phyloP scores from a whole-genome alignment of 306 rosid species.

The Gynostemma pentaphyllum region DNA sequence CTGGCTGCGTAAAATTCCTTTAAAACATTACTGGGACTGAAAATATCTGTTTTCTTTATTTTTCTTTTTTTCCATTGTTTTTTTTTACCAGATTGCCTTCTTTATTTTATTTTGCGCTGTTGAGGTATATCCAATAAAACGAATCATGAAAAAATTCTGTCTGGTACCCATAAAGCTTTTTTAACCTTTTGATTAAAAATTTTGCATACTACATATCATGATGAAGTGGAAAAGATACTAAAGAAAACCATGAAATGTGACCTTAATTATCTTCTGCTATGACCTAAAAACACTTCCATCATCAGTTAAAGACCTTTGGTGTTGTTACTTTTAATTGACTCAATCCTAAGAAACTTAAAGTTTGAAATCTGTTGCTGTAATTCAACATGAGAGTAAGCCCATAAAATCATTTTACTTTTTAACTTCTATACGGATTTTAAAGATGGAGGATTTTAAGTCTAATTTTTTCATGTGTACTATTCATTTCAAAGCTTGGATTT shows the following conservation, averaged over 20 bases:
- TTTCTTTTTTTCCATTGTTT: background rate
- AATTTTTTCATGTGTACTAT: background rate
- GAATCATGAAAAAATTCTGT: background rate
- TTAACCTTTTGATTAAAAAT: background rate
- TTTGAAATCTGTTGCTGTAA: too few relatives aligned
- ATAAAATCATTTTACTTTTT: too few relatives aligned
- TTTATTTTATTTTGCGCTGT: background rate
- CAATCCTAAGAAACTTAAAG: too few relatives aligned
- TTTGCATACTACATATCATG: background rate
- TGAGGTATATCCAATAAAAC: background rate
- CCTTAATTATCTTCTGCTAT: background rate
- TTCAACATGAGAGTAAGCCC: too few relatives aligned
- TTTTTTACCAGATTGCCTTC: slow-evolving; percentile 1
- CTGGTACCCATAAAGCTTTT: background rate
- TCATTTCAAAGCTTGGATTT: background rate
- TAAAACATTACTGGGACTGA: background rate
- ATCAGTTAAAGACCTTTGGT: too few relatives aligned
- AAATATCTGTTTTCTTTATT: background rate
- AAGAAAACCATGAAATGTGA: background rate
- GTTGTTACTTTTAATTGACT: too few relatives aligned
- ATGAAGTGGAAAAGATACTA: background rate
- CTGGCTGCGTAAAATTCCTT: background rate
- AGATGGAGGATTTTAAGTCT: too few relatives aligned
- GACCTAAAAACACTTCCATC: too few relatives aligned
- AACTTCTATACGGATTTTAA: too few relatives aligned